Evolutionary conservation across 768 basidiomycete genomes (phyloP).

Genomic region (Serendipita vermifera): DNA sequence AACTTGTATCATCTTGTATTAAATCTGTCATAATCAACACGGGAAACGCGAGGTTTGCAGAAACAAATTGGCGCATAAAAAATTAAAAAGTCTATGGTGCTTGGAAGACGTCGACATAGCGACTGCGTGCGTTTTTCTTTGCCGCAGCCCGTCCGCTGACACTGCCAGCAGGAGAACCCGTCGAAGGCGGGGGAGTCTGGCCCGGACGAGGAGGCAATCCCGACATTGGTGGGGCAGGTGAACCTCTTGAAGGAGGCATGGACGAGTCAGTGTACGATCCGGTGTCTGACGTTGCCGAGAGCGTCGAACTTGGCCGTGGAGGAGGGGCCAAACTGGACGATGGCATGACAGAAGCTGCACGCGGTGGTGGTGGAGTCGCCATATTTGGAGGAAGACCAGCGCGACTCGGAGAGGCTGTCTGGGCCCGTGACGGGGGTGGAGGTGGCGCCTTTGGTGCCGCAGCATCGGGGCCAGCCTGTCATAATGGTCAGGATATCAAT

Average conservation of each 20-base stretch:
- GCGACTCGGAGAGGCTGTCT: constrained; percentile 70
- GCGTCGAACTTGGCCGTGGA: constrained; percentile 47
- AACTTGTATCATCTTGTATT: too few species aligned
- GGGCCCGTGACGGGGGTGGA: constrained; percentile 72
- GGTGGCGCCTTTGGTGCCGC: constrained; percentile 43
- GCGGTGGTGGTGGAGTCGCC: constrained; percentile 39
- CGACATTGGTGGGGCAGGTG: constrained; percentile 18
- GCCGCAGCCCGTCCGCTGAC: constrained; percentile 38
- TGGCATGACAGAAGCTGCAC: constrained; percentile 51
- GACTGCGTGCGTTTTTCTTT: constrained; percentile 65
- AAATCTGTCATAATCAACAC: too few species aligned
- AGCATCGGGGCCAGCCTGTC: constrained; percentile 43
- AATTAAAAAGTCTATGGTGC: background rate
- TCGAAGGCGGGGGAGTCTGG: constrained; percentile 29
- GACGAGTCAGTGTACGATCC: constrained; percentile 16
- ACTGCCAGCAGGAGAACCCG: constrained; percentile 34
- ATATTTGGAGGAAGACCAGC: constrained; percentile 22
- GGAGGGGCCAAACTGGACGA: constrained; percentile 37
- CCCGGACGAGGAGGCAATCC: constrained; percentile 12
- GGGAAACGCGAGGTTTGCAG: too few species aligned
- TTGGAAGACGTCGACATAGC: constrained; percentile 87
- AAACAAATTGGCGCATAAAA: too few species aligned
- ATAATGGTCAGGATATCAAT: background rate
- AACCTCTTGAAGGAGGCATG: constrained; percentile 14
- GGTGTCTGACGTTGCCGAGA: constrained; percentile 36